Conservation (phyloP, 2,329 filamentous ascomycete genomes). For the Penicillium sp. region DNA sequence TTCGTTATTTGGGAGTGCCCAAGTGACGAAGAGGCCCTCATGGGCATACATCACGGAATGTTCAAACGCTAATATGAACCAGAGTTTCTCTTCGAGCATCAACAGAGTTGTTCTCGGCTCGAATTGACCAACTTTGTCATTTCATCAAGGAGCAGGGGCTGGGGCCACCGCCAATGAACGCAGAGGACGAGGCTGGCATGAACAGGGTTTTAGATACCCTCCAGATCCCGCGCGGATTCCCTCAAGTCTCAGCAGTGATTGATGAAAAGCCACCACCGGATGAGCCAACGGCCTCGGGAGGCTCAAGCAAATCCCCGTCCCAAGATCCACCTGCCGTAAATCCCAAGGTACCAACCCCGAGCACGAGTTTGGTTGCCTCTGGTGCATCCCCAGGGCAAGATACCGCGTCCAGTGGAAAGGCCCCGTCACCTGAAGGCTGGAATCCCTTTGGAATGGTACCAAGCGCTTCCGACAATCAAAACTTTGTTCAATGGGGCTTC, state of each 20-base stretch:
- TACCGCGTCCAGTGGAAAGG: constrained; percentile 9
- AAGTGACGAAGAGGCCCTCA: neutral
- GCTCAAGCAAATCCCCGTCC: constrained; percentile 9
- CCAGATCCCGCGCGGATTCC: constrained; percentile 30
- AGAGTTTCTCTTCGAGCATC: constrained; percentile 39
- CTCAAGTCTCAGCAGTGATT: constrained; percentile 10
- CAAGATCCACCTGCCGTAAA: constrained; percentile 14
- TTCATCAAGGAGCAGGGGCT: constrained; percentile 45
- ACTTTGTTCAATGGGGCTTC: constrained; percentile 33
- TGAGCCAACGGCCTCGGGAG: neutral
- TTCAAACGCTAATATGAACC: constrained; percentile 9
- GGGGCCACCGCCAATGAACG: constrained; percentile 40
- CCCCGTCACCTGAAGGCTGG: constrained; percentile 14
- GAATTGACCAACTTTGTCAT: constrained; percentile 40
- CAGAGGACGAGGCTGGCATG: constrained; percentile 38
- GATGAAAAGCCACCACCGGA: neutral
- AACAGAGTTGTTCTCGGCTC: constrained; percentile 38
- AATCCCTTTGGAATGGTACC: constrained; percentile 25
- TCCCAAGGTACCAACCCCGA: constrained; percentile 11
- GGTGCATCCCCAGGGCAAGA: constrained; percentile 15
- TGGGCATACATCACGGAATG: neutral
- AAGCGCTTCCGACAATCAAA: constrained; percentile 22
- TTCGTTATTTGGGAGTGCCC: neutral
- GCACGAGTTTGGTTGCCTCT: constrained; percentile 1
- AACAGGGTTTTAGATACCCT: constrained; percentile 41